These are phyloP conservation scores for Lactarius psammicola DNA, from an alignment of 768 basidiomycete species.

Conservation along the genomic window DNA sequence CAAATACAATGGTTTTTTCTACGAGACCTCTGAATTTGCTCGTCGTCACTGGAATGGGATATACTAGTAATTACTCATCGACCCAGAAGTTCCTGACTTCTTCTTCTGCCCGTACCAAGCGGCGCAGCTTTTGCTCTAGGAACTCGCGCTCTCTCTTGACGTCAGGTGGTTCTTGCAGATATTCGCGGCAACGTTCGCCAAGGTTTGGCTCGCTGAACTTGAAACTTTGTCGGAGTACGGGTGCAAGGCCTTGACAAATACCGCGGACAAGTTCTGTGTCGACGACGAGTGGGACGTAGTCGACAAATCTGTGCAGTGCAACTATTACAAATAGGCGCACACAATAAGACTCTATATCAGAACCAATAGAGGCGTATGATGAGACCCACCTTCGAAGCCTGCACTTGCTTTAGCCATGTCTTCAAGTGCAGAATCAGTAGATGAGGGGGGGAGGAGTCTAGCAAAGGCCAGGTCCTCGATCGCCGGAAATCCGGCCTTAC, in stretches of 20 bases:
- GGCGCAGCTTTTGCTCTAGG: slow-evolving; percentile 2
- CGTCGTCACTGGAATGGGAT: too few relatives aligned
- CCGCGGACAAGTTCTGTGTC: slow-evolving; percentile 25
- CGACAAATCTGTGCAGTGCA: slow-evolving; percentile 18
- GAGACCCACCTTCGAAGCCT: slow-evolving; percentile 25
- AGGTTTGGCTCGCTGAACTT: slow-evolving; percentile 6
- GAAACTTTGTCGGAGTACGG: slow-evolving; percentile 5
- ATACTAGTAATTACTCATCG: background rate
- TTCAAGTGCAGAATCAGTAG: slow-evolving; percentile 9
- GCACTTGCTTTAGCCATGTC: slow-evolving; percentile 26
- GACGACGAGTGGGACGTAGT: slow-evolving; percentile 23
- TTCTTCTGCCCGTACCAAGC: slow-evolving; percentile 8
- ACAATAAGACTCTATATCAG: background rate
- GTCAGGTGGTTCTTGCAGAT: slow-evolving; percentile 16
- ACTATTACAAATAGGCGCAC: slow-evolving; percentile 7
- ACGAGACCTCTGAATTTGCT: background rate
- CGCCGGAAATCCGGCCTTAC: background rate
- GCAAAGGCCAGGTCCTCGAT: background rate
- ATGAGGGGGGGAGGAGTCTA: slow-evolving; percentile 13
- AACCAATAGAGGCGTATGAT: background rate
- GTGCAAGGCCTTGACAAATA: slow-evolving; percentile 1
- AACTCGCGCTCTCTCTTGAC: background rate
- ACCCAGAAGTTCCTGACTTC: slow-evolving; percentile 12
- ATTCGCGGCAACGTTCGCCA: slow-evolving; percentile 12
- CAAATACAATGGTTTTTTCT: background rate